A percentile compares a stretch with the other conserved stretches of the same genome.
These are phyloP conservation scores for Leccinum longicurvipes DNA, from an alignment of 768 basidiomycete genomes.

Conservation along the genomic window DNA sequence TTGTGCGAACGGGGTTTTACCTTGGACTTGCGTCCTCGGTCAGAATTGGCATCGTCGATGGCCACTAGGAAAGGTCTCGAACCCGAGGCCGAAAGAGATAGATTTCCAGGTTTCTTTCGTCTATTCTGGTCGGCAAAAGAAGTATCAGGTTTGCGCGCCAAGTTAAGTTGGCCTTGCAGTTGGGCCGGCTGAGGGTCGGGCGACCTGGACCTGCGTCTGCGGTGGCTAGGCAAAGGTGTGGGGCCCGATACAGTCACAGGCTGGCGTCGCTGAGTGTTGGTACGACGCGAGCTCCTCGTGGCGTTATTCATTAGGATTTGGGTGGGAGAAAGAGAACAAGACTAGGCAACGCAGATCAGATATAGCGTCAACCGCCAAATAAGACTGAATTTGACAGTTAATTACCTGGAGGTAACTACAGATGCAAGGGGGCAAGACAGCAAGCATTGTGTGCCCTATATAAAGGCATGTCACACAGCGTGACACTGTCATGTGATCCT, in stretches of 20 bases:
- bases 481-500: slow-evolving; percentile 19
- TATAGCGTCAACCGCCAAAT: not conserved
- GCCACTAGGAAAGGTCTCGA: slow-evolving; percentile 29
- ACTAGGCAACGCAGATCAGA: slow-evolving; percentile 2
- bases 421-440: not conserved
- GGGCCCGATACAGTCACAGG: slow-evolving; percentile 15
- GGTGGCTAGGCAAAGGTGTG: slow-evolving; percentile 15
- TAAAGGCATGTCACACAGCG: slow-evolving; percentile 8
- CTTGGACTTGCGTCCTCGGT: slow-evolving; percentile 34
- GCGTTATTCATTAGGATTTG: slow-evolving; percentile 21
- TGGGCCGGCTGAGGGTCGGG: slow-evolving; percentile 28
- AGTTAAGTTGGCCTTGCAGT: slow-evolving; percentile 8
- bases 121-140: slow-evolving; percentile 23
- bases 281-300: slow-evolving; percentile 26
- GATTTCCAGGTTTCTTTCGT: slow-evolving; percentile 29
- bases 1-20: slow-evolving; percentile 25
- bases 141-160: slow-evolving; percentile 19
- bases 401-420: not conserved
- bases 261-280: slow-evolving; percentile 24
- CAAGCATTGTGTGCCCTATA: slow-evolving; percentile 7
- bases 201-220: slow-evolving; percentile 35
- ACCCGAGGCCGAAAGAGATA: slow-evolving; percentile 10
- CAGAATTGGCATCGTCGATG: slow-evolving; percentile 25
- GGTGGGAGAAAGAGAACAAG: not conserved
- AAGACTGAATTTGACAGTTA: slow-evolving; percentile 7